Percentiles rank a stretch among this genome's conserved stretches.
phyloP scores from a whole-genome alignment of 129 eudicot species.

The Apium graveolens region DNA sequence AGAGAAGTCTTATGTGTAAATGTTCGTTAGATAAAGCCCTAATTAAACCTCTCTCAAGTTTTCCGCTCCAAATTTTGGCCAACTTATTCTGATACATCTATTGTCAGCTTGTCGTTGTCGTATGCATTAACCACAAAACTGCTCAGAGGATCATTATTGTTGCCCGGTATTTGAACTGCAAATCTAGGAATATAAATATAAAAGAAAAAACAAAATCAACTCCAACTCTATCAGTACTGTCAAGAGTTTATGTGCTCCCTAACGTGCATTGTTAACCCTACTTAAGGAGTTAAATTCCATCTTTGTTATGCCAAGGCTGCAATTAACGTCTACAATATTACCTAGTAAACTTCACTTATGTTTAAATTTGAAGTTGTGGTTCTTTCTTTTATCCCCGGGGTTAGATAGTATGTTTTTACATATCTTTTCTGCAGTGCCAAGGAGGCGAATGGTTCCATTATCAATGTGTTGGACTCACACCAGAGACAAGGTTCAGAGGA shows the following conservation, averaged over 20 bases:
- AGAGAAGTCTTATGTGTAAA: neutral
- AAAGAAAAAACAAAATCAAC: neutral
- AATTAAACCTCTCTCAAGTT: neutral
- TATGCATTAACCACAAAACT: neutral
- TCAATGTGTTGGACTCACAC: conserved; percentile 89
- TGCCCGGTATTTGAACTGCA: neutral
- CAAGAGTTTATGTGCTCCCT: neutral
- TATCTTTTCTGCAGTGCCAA: conserved; percentile 57
- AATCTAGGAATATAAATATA: neutral
- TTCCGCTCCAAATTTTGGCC: neutral
- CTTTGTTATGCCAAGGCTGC: neutral
- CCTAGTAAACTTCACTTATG: neutral
- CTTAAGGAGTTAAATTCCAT: neutral
- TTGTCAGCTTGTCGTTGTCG: neutral
- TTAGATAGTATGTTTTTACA: neutral
- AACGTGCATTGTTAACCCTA: neutral
- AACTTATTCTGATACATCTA: neutral
- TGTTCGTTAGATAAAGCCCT: neutral
- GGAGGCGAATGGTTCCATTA: conserved; percentile 99
- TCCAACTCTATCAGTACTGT: neutral
- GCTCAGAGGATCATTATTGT: neutral
- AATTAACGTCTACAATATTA: neutral
- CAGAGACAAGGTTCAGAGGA: conserved; percentile 98
- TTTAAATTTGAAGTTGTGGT: neutral
- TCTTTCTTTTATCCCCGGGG: neutral